These are phyloP conservation scores for Plantago rigida DNA, from an alignment of 305 asterid species.

Conservation along the genomic window DNA sequence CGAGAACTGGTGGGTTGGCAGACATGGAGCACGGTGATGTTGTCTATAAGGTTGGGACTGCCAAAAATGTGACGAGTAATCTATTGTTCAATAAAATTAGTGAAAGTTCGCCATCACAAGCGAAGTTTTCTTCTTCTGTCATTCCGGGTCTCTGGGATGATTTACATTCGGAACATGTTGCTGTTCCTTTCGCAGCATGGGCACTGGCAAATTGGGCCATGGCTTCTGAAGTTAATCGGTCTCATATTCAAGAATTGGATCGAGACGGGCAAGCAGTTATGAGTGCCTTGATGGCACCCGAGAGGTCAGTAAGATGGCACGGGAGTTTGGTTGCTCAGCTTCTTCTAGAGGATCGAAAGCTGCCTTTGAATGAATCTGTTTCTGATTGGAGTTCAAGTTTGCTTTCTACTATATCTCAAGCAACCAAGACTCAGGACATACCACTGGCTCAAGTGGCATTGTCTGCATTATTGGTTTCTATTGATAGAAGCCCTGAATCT, in stretches of 20 bases:
- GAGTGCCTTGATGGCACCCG: constrained; percentile 88
- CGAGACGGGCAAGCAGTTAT: constrained; percentile 75
- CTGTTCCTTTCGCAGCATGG: constrained; percentile 98
- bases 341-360: constrained; percentile 67
- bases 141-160: constrained; percentile 99
- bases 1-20: constrained; percentile 50
- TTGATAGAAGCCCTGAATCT: constrained; percentile 71
- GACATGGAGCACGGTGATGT: constrained; percentile 47
- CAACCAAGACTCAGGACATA: constrained; percentile 75
- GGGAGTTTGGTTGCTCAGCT: constrained; percentile 85
- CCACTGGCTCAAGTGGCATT: constrained; percentile 71
- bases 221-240: constrained; percentile 83
- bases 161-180: constrained; percentile 83
- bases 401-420: constrained; percentile 78
- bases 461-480: constrained; percentile 73
- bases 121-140: constrained; percentile 49
- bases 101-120: constrained; percentile 37
- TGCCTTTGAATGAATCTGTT: constrained; percentile 69
- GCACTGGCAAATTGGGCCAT: constrained; percentile 98
- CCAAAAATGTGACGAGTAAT: constrained; percentile 33
- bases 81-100: constrained; percentile 42
- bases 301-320: constrained; percentile 98
- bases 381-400: constrained; percentile 87
- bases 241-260: constrained; percentile 89
- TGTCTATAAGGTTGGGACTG: constrained; percentile 27